Base-by-base conservation (phyloP, 139 green algal genomes). In the Coelastrella sp. region DNA sequence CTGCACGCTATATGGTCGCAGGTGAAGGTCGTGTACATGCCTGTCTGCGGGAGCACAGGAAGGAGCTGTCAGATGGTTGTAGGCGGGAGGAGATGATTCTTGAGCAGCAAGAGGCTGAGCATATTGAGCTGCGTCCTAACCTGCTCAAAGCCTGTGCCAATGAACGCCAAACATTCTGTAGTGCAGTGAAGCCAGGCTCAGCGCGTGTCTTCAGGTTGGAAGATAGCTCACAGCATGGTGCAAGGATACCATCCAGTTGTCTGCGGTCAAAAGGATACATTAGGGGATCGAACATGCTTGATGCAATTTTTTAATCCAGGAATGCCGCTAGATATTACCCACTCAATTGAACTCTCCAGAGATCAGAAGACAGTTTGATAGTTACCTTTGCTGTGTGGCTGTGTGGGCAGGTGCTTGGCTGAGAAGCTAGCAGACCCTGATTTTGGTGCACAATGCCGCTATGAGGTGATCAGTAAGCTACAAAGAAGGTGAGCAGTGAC, bases 31-130 rank as follows among this genome's bases (percentile, higher is more conserved):
- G 89, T 30, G 88, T 96, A 74, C 94, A 97, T 68, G 83, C 90
- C 41, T 98, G 96, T 92, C 88, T 98, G 81, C 92, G 91, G 6
- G 57, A 87, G 23, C 86, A 97, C 86, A 83, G 87, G 41, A 85
- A 91, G 7, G 51, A 94, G 80, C 89, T 98, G 40, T 90, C 38
- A 21, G 75, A 90, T 2, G 40, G 81, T 6, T 98, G 95, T 81
- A 82, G 87, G 9, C 85, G 84, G 27, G 95, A 98, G 91, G 94
- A 98, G 92, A 91, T 93, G 78, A 71, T 95, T 27, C 83, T 92
- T 27, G 89, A 94, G 89, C 63, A 91, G 83, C 84, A 91, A 83
- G 88, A 94, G 88, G 75, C 84, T 0, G 76, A 90, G 51, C 89
- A 78, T 72, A 92, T 96, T 60, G 90, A 94, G 83, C 87, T 96